A percentile compares a stretch with the other conserved stretches of the same genome.
phyloP scores from a whole-genome alignment of 2,329 filamentous ascomycete genomes.

The Penicillium nordicum region DNA sequence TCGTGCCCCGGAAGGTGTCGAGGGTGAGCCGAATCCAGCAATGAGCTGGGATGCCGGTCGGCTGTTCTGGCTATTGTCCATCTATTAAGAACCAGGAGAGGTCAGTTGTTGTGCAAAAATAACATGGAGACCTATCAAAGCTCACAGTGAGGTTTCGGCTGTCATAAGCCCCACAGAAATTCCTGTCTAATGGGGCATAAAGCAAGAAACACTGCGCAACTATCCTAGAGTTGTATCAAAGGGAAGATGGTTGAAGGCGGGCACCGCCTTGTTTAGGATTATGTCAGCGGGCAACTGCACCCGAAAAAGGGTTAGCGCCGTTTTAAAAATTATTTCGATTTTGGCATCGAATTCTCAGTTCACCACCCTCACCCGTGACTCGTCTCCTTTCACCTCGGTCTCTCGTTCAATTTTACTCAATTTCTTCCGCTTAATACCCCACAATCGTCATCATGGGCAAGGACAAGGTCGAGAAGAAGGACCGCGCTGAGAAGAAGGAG shows the following conservation, averaged over 20 bases:
- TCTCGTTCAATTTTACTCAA: conserved; percentile 11
- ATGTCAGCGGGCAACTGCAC: neutral
- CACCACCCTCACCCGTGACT: conserved; percentile 21
- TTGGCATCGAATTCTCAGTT: conserved; percentile 10
- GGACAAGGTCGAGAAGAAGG: conserved; percentile 47
- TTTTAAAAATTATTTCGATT: conserved; percentile 16
- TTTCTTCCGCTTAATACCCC: conserved; percentile 11
- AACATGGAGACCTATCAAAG: neutral
- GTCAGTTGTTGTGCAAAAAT: neutral
- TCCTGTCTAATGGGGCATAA: neutral
- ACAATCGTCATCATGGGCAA: conserved; percentile 42
- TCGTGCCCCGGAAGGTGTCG: conserved; percentile 32
- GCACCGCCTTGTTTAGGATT: conserved; percentile 6
- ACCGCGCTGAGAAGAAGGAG: conserved; percentile 42
- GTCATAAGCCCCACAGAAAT: neutral
- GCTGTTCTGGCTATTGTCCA: conserved; percentile 42
- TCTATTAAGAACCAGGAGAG: conserved; percentile 12
- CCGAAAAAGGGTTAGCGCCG: conserved; percentile 13
- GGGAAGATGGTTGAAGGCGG: conserved; percentile 1
- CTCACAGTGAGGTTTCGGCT: neutral
- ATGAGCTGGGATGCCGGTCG: conserved; percentile 61
- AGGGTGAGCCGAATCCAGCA: conserved; percentile 50
- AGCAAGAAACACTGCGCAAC: neutral
- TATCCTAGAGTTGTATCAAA: conserved; percentile 8
- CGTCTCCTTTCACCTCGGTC: conserved; percentile 23